Evolutionary conservation across 2,329 filamentous ascomycete species (phyloP), one percentile per base, ranked within the genome.

Genomic region (Colletotrichum noveboracense): DNA sequence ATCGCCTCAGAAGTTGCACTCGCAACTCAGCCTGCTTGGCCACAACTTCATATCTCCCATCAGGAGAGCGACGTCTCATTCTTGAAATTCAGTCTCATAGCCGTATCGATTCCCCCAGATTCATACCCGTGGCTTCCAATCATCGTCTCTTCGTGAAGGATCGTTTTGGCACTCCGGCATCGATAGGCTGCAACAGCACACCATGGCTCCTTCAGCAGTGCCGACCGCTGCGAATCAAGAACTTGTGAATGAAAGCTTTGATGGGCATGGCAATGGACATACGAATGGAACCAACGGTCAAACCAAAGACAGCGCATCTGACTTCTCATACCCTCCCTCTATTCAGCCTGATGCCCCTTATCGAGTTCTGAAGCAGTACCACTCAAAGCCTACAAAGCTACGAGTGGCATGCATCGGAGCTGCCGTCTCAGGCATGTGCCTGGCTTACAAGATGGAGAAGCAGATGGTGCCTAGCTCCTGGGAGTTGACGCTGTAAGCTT

Each of bases 311-410:
- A 70, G 38, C 28, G 62, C 69, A 30, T 69, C 58, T 74, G 69
- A 75, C 18, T 83, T 80, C 66, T 66, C 77, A 61, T 83, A 83
- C 56, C 81, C 81, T 26, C 78, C 79, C 2, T 32, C 70, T 9
- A 61, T 81, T 56, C 74, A 78, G 18, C 72, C 74, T 7, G 77
- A 77, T 10, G 75, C 76, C 2, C 78, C 80, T 6, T 84, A 84
- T 75, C 66, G 76, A 9, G 79, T 83, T 16, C 78, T 83, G 28
- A 73, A 78, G 32, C 82, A 83, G 71, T 83, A 83, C 67, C 82
- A 84, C 74, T 83, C 82, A n/a, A 83, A 83, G 77, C 82, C 82
- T 7, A 80, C 80, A 28, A 83, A 83, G 77, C 61, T 84, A 30
- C 76, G 82, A 9, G 81, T 83, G 6, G 79, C 80, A 52, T 82